phyloP scores from a whole-genome alignment of 2,329 filamentous ascomycete genomes.

The Fusarium floridanum region DNA sequence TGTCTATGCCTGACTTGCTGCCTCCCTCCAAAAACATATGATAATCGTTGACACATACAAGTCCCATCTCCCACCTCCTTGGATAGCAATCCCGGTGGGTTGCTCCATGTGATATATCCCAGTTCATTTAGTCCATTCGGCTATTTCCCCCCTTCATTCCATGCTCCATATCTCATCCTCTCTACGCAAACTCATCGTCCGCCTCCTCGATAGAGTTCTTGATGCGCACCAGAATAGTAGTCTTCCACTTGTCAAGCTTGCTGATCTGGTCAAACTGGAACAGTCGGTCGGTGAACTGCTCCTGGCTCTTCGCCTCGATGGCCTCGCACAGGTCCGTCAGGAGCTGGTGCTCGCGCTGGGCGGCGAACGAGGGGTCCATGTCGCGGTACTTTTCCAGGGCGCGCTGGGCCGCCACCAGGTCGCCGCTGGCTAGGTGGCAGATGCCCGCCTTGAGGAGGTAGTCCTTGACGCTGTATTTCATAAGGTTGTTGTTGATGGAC shows the following conservation, averaged over 20 bases:
- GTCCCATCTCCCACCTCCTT: conserved; percentile 15
- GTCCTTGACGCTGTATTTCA: conserved; percentile 95
- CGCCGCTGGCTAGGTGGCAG: conserved; percentile 81
- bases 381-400: conserved; percentile 87
- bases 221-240: conserved; percentile 81
- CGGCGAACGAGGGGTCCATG: conserved; percentile 80
- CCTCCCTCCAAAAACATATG: conserved; percentile 5
- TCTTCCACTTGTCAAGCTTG: conserved; percentile 98
- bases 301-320: conserved; percentile 82
- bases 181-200: conserved; percentile 59
- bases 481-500: conserved; percentile 88
- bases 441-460: conserved; percentile 96
- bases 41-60: conserved; percentile 16
- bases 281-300: conserved; percentile 86
- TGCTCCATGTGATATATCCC: conserved; percentile 38
- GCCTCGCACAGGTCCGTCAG: conserved; percentile 81
- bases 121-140: conserved; percentile 17
- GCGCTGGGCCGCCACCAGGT: conserved; percentile 82
- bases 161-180: not conserved
- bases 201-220: conserved; percentile 83
- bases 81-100: conserved; percentile 13
- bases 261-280: conserved; percentile 93
- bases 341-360: conserved; percentile 84
- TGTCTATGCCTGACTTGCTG: conserved; percentile 24
- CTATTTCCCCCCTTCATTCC: not conserved